Conservation (phyloP, 148 eudicot genomes). For the Agrostemma githago region DNA sequence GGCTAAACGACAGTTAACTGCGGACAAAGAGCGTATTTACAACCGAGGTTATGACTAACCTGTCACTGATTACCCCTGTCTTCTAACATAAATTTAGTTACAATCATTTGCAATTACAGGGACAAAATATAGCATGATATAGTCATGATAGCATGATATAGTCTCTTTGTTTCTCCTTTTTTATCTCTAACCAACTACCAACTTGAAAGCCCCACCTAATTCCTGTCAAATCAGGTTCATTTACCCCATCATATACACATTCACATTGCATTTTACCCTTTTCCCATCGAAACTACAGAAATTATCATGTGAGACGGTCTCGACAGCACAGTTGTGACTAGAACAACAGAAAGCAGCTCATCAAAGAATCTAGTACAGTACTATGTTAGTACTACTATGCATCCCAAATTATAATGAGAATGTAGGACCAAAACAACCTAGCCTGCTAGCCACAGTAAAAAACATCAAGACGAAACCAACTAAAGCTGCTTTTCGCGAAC, state of each 20-base stretch:
- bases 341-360: not conserved
- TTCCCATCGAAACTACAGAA: not conserved
- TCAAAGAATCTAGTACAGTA: not conserved
- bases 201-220: constrained; percentile 10
- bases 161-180: not conserved
- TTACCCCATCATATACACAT: constrained; percentile 15
- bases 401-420: not conserved
- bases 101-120: not conserved
- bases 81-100: not conserved
- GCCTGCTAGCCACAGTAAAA: not conserved
- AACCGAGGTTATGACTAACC: not conserved
- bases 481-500: not conserved
- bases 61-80: not conserved
- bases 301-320: too few relatives aligned
- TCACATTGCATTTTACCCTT: constrained; percentile 1
- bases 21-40: not conserved
- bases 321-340: not conserved
- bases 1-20: not conserved
- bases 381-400: not conserved
- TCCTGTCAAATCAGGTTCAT: constrained; percentile 6
- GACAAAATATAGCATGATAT: not conserved
- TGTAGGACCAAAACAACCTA: not conserved
- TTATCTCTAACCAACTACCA: constrained; percentile 6
- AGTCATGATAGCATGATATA: not conserved
- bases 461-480: not conserved